Base-by-base conservation (phyloP, 129 eudicot species). In the Flaveria robusta region DNA sequence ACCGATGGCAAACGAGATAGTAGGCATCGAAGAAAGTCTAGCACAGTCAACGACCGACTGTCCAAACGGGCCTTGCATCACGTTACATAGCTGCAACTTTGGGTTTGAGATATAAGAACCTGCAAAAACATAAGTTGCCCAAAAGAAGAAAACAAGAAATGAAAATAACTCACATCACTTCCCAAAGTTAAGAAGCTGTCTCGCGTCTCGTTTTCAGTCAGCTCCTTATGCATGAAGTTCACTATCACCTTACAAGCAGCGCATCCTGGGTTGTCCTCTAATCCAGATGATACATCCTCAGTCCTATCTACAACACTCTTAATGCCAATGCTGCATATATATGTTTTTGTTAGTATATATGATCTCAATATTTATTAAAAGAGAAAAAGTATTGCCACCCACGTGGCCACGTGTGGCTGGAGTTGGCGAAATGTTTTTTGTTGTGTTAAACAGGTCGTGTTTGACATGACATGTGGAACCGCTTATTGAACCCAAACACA, bases 191-290 rank as follows among this genome's bases (percentile, higher is more conserved):
- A 26, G 46, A 69, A 3, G 24, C 39, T 58, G 7, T 78, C 70
- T 43, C 50, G 82, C 0, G 76, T 69, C 2, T 16, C 0, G 26
- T 78, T 78, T 27, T 1, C 13, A 1, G 31, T 1, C n/a, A 92
- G 55, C 72, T 81, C 83, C 10, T 76, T 88, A 77, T 92, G 93
- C 81, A 90, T 84, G 89, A 91, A 84, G 3, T 78, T 79, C 37
- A 92, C 88, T n/a, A 89, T 69, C 91, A 86, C 77, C 80, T 89
- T 79, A 52, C 96, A 92, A 4, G 83, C 86, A 20, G 67, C 74
- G 69, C 98, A 92, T 81, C 65, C 77, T 13, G 91, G 75, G 39
- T 11, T n/a, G 4, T 20, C 58, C 10, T 23, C 75, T 20, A 68
- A 27, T 59, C 85, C 84, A 49, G 84, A 41, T 39, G 88, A 83